These are phyloP conservation scores for Phytopythium sindhum DNA, from an alignment of 352 stramenopile species.

Conservation along the genomic window DNA sequence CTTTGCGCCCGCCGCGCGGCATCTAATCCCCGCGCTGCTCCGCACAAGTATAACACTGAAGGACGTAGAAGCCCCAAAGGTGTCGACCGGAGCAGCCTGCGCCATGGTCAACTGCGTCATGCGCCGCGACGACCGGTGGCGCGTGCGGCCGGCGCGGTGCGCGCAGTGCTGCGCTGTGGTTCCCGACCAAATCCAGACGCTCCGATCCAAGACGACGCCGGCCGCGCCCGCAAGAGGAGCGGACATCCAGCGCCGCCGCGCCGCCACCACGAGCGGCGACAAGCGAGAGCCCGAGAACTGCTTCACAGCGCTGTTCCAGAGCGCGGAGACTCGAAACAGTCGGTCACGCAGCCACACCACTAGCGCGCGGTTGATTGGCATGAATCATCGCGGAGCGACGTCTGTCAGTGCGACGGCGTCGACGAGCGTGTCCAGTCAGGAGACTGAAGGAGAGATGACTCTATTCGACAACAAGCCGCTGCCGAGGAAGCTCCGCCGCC, in stretches of 20 bases:
- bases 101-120: conserved; percentile 18
- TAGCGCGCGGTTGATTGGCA: background rate
- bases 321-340: background rate
- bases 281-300: background rate
- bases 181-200: background rate
- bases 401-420: background rate
- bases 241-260: background rate
- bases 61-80: too few relatives aligned
- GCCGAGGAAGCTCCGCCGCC: background rate
- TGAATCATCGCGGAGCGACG: background rate
- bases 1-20: background rate
- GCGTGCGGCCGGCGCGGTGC: conserved; percentile 9
- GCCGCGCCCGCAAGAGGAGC: background rate
- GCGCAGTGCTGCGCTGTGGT: conserved; percentile 18
- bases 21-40: too few relatives aligned
- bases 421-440: background rate
- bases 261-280: background rate
- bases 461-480: background rate
- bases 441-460: background rate
- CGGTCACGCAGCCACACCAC: background rate
- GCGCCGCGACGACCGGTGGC: conserved; percentile 13
- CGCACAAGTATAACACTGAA: too few relatives aligned
- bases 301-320: conserved; percentile 9
- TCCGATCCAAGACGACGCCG: background rate
- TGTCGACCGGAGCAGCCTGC: too few relatives aligned